Percentiles rank a stretch among this genome's conserved stretches.
These are phyloP conservation scores for Aureobasidium pullulans DNA, from an alignment of 2,329 filamentous ascomycete species.

Conservation along the genomic window DNA sequence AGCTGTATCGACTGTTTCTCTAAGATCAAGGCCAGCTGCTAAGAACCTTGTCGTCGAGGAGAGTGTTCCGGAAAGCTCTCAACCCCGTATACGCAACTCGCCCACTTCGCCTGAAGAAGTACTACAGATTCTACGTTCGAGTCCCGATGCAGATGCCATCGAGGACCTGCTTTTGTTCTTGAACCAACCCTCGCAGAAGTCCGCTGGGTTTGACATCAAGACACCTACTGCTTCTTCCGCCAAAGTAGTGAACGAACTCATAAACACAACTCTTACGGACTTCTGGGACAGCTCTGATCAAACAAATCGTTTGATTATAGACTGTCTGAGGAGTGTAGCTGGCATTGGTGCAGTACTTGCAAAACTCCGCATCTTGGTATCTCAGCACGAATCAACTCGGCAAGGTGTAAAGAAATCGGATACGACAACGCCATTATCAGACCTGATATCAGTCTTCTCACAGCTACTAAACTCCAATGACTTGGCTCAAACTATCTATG, in stretches of 20 bases:
- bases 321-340: conserved; percentile 63
- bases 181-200: not conserved
- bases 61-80: not conserved
- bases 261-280: conserved; percentile 68
- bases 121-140: conserved; percentile 32
- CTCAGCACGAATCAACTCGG: not conserved
- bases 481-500: conserved; percentile 38
- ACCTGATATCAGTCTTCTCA: conserved; percentile 38
- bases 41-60: conserved; percentile 2
- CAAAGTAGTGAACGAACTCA: conserved; percentile 67
- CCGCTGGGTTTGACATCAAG: conserved; percentile 47
- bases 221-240: conserved; percentile 60
- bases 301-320: conserved; percentile 46
- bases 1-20: conserved; percentile 36
- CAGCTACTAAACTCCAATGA: conserved; percentile 37
- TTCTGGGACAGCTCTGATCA: conserved; percentile 64
- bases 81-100: not conserved
- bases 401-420: conserved; percentile 20
- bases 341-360: conserved; percentile 71
- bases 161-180: conserved; percentile 26
- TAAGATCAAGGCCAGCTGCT: conserved; percentile 13
- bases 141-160: conserved; percentile 31
- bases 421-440: conserved; percentile 23
- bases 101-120: conserved; percentile 18
- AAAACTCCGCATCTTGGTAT: not conserved